Conservation (phyloP, 345 rosid genomes). For the Boechera retrofracta region DNA sequence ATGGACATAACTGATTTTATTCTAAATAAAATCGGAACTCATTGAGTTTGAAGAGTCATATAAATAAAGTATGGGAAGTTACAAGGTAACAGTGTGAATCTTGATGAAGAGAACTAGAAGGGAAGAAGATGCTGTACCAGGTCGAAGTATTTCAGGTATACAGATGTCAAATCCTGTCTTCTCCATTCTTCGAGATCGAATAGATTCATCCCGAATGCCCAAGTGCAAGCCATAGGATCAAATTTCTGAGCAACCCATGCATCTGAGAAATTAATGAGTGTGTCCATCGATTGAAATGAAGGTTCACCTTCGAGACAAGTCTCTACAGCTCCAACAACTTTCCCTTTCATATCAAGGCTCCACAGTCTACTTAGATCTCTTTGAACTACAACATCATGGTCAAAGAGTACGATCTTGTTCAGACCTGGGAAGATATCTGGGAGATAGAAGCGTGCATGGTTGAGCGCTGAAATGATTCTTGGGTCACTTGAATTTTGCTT, state of each 20-base stretch:
- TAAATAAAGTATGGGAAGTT: background rate
- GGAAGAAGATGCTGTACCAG: slow-evolving; percentile 53
- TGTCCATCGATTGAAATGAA: slow-evolving; percentile 63
- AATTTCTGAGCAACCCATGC: slow-evolving; percentile 62
- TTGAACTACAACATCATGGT: slow-evolving; percentile 93
- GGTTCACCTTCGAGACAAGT: slow-evolving; percentile 70
- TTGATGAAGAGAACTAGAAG: slow-evolving; percentile 14
- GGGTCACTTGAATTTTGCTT: slow-evolving; percentile 65
- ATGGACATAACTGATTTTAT: background rate
- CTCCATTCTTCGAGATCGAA: slow-evolving; percentile 88
- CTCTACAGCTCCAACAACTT: slow-evolving; percentile 89
- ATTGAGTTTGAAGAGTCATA: background rate
- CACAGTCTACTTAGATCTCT: slow-evolving; percentile 72
- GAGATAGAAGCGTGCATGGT: slow-evolving; percentile 84
- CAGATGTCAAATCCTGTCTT: slow-evolving; percentile 57
- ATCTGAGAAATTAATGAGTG: slow-evolving; percentile 71
- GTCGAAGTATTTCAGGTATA: slow-evolving; percentile 58
- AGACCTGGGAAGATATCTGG: slow-evolving; percentile 76
- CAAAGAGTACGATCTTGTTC: slow-evolving; percentile 75
- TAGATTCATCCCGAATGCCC: slow-evolving; percentile 96
- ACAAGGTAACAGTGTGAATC: background rate
- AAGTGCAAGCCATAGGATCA: slow-evolving; percentile 75
- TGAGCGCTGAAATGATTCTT: slow-evolving; percentile 66
- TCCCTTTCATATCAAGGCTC: slow-evolving; percentile 77
- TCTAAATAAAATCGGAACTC: background rate